phyloP scores from a whole-genome alignment of 2,329 filamentous ascomycete genomes.

The Akanthomyces dipterigenus region DNA sequence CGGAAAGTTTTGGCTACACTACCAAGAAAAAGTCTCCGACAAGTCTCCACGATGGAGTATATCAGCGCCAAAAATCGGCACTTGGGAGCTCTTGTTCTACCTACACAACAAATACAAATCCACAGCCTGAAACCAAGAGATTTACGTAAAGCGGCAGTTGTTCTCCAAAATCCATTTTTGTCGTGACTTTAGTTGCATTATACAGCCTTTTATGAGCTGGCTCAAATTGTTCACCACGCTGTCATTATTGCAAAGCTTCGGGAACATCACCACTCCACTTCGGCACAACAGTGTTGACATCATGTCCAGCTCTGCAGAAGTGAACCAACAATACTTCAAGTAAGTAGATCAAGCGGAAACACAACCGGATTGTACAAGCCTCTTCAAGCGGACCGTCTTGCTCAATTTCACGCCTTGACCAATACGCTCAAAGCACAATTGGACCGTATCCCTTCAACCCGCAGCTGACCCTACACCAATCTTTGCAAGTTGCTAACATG shows the following conservation, averaged over 20 bases:
- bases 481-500: not conserved
- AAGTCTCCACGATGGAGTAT: constrained; percentile 7
- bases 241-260: not conserved
- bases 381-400: too few relatives aligned
- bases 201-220: not conserved
- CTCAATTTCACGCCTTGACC: too few relatives aligned
- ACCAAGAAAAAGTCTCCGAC: not conserved
- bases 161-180: too few relatives aligned
- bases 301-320: constrained; percentile 27
- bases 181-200: not conserved
- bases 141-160: not conserved
- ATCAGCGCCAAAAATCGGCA: not conserved
- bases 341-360: constrained; percentile 20
- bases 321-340: constrained; percentile 38
- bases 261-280: not conserved
- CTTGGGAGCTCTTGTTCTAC: not conserved
- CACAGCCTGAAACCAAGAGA: not conserved
- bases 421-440: too few relatives aligned
- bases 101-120: not conserved
- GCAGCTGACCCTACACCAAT: not conserved
- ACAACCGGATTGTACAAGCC: too few relatives aligned
- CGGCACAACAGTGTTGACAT: constrained; percentile 1
- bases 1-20: not conserved
- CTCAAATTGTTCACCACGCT: not conserved
- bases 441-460: not conserved